Evolutionary conservation across 1,139 yeast species (phyloP).

Genomic region (Taphrina flavorubra): DNA sequence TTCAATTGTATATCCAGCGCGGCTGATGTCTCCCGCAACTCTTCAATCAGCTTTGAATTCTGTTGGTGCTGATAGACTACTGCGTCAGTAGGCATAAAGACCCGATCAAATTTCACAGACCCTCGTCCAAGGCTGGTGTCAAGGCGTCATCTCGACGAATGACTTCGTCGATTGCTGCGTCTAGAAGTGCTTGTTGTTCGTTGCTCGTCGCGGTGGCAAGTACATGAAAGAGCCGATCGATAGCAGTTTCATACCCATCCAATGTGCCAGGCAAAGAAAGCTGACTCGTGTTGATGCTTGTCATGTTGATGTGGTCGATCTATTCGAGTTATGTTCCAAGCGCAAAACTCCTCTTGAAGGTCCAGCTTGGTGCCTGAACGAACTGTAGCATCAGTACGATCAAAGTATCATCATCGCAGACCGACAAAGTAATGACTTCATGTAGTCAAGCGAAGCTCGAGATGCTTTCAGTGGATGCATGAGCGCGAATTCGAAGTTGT

Average conservation of each 20-base stretch:
- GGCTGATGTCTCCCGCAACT: constrained; percentile 5
- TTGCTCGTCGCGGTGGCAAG: constrained; percentile 1
- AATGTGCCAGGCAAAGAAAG: neutral
- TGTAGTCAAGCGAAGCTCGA: too few relatives aligned
- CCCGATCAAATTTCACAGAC: neutral
- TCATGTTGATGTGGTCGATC: neutral
- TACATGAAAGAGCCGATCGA: constrained; percentile 7
- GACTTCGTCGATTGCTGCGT: constrained; percentile 16
- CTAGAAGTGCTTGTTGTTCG: neutral
- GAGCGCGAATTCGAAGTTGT: neutral
- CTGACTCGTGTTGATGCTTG: neutral
- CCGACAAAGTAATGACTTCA: too few relatives aligned
- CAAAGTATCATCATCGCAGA: too few relatives aligned
- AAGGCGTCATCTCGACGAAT: constrained; percentile 5
- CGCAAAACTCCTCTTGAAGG: too few relatives aligned
- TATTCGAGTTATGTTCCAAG: neutral
- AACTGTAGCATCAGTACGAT: too few relatives aligned
- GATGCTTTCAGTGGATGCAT: neutral
- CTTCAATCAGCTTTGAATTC: constrained; percentile 2
- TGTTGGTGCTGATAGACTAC: constrained; percentile 18
- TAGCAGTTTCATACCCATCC: constrained; percentile 18
- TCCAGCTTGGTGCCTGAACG: too few relatives aligned
- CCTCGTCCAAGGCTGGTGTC: constrained; percentile 21
- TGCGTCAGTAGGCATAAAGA: too few relatives aligned
- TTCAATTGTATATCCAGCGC: neutral